phyloP scores from a whole-genome alignment of 139 green algal genomes.

The Chlamydomonas eustigma region DNA sequence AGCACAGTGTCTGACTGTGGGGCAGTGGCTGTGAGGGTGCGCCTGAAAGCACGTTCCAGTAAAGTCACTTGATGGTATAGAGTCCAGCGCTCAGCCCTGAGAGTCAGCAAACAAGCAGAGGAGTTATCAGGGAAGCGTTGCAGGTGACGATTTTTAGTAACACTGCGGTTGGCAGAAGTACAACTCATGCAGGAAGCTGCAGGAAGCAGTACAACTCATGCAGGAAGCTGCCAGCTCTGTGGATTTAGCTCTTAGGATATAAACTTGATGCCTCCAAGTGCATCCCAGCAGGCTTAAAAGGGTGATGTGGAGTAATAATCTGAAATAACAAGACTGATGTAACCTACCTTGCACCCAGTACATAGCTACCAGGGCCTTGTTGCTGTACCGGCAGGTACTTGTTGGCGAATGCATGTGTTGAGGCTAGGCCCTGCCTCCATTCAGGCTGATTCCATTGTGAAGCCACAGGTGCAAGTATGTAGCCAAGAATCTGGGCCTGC shows the following conservation, averaged over 20 bases:
- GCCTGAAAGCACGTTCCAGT: constrained; percentile 54
- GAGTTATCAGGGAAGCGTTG: no score
- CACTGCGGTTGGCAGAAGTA: no score
- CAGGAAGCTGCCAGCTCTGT: no score
- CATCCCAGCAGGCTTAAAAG: no score
- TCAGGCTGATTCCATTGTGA: constrained; percentile 40
- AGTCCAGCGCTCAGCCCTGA: constrained; percentile 43
- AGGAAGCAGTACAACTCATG: no score
- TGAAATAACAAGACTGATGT: no score
- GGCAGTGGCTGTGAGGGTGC: constrained; percentile 14
- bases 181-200: no score
- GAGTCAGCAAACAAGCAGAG: no score
- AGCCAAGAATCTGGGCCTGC: constrained; percentile 46
- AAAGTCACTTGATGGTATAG: constrained; percentile 71
- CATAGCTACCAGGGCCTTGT: neutral
- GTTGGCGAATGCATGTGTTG: constrained; percentile 18
- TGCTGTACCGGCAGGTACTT: constrained; percentile 24
- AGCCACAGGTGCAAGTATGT: constrained; percentile 51
- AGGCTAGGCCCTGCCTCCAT: constrained; percentile 40
- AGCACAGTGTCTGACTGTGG: neutral
- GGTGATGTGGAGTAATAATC: no score
- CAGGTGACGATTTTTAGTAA: no score
- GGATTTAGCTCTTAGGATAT: no score
- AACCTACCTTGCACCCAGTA: neutral
- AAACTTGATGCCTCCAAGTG: no score